Conservation (phyloP, 208 protist genomes). For the Lotmaria passim region DNA sequence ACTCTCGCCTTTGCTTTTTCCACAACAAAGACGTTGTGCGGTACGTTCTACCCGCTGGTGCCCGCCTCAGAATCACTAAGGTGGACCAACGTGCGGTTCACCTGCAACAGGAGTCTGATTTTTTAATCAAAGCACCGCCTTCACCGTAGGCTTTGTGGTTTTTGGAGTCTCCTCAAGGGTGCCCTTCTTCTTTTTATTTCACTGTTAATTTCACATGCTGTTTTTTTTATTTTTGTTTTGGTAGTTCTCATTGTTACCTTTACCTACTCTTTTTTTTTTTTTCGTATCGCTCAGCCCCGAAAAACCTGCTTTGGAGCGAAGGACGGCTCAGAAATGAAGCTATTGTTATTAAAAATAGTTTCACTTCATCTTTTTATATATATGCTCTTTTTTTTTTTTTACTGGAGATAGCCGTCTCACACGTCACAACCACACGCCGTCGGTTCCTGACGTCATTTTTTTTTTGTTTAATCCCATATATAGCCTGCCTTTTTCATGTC, state of each 20-base stretch:
- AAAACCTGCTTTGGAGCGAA: background rate
- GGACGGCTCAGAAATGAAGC: background rate
- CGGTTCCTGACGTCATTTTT: conserved; percentile 1
- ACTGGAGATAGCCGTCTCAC: background rate
- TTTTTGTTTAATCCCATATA: too few species aligned
- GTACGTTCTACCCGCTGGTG: background rate
- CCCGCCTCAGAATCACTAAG: background rate
- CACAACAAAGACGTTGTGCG: too few species aligned
- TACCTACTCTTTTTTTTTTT: background rate
- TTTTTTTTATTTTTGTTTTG: background rate
- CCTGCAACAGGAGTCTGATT: background rate
- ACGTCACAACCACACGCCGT: background rate
- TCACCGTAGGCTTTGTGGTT: too few species aligned
- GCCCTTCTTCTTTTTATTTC: too few species aligned
- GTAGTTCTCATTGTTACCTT: background rate
- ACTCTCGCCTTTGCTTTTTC: background rate
- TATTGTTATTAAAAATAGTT: too few species aligned
- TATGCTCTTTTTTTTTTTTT: too few species aligned
- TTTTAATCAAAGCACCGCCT: background rate
- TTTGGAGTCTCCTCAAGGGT: too few species aligned
- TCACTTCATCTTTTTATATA: too few species aligned
- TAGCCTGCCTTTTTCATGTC: background rate
- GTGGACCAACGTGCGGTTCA: background rate
- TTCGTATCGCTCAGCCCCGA: background rate
- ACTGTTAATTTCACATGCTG: background rate